Conservation (phyloP, 805 yeast species). For the Sugiyamaella lignohabitans region DNA sequence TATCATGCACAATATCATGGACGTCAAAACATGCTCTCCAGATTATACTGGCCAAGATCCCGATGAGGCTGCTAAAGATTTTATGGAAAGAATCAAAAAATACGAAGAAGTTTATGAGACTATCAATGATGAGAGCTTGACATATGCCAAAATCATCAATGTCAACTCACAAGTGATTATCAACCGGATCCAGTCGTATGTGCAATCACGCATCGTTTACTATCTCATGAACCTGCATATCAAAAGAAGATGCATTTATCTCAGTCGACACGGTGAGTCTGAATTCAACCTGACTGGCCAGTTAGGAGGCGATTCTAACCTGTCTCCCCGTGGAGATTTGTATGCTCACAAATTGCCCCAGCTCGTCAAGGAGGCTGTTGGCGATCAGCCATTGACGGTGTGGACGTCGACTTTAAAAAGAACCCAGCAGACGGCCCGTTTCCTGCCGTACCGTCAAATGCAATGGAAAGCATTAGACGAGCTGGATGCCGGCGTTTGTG, state of each 20-base stretch:
- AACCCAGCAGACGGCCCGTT: slow-evolving; percentile 87
- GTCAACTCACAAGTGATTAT: slow-evolving; percentile 83
- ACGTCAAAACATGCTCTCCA: slow-evolving; percentile 82
- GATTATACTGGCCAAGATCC: slow-evolving; percentile 67
- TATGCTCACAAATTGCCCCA: slow-evolving; percentile 79
- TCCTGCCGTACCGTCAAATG: slow-evolving; percentile 71
- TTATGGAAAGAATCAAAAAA: slow-evolving; percentile 61
- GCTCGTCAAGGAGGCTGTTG: slow-evolving; percentile 56
- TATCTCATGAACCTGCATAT: slow-evolving; percentile 94
- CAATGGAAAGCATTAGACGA: slow-evolving; percentile 98
- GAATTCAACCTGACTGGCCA: slow-evolving; percentile 87
- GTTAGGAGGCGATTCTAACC: slow-evolving; percentile 89
- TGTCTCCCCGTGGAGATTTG: slow-evolving; percentile 75
- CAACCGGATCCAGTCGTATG: slow-evolving; percentile 78
- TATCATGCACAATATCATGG: slow-evolving; percentile 71
- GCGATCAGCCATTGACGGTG: slow-evolving; percentile 60
- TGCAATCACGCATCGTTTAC: slow-evolving; percentile 88
- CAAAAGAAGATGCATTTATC: slow-evolving; percentile 86
- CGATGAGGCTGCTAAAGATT: slow-evolving; percentile 66
- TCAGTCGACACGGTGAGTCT: slow-evolving; percentile 94
- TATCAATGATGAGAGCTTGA: slow-evolving; percentile 50
- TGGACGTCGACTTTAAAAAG: slow-evolving; percentile 93
- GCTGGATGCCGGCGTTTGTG: slow-evolving; percentile 95
- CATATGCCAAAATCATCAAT: slow-evolving; percentile 83
- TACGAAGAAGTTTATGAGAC: slow-evolving; percentile 77